Conservation (phyloP, 2,329 filamentous ascomycete genomes). For the Hirsutella minnesotensis region DNA sequence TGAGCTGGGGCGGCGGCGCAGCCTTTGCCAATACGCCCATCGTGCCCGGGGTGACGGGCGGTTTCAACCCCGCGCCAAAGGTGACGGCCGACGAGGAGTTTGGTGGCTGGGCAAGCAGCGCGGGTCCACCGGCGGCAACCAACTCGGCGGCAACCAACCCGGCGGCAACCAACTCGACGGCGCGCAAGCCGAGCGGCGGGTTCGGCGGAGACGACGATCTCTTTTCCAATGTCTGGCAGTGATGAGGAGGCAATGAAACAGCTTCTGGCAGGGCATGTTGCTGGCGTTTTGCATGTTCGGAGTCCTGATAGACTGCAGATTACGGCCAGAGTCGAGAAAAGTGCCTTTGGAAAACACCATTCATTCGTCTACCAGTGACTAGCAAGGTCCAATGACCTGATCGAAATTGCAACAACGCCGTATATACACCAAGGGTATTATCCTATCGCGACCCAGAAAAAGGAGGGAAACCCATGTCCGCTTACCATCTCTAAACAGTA, state of each 20-base stretch:
- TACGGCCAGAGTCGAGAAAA: constrained; percentile 1
- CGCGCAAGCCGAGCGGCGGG: constrained; percentile 43
- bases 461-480: neutral
- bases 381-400: neutral
- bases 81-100: constrained; percentile 90
- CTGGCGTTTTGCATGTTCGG: constrained; percentile 21
- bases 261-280: constrained; percentile 10
- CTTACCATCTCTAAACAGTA: too few species aligned
- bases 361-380: neutral
- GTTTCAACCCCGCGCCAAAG: constrained; percentile 52
- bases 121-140: constrained; percentile 28
- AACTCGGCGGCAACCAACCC: too few species aligned
- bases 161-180: constrained; percentile 24
- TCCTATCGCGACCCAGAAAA: neutral
- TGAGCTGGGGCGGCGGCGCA: constrained; percentile 43
- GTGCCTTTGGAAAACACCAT: neutral
- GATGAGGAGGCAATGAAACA: constrained; percentile 4
- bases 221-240: constrained; percentile 95
- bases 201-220: constrained; percentile 69
- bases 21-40: constrained; percentile 49
- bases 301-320: constrained; percentile 17
- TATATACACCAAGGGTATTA: constrained; percentile 8
- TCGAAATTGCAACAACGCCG: constrained; percentile 2
- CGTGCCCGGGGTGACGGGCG: constrained; percentile 50
- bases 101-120: constrained; percentile 80